Evolutionary conservation across 2,329 filamentous ascomycete genomes (phyloP), one percentile per base, ranked within the genome.

Genomic region (Epichloe brachyelytri): DNA sequence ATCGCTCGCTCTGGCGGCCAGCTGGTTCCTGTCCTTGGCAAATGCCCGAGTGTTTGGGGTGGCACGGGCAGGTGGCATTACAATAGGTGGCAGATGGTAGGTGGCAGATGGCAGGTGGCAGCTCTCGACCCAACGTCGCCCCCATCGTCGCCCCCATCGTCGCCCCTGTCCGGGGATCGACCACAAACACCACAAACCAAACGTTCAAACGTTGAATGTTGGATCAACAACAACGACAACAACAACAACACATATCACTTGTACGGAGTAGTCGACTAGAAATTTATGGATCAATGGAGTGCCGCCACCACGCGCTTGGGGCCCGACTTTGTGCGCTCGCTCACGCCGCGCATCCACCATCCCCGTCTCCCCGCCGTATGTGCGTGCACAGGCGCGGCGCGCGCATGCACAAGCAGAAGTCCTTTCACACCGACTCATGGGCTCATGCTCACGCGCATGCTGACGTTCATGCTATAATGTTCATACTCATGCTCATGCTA

Each of bases 241-340:
- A 10, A 30, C 26, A 30, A 10, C 8, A 4, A 30, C 26, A 30
- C 26, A 4, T 26, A 1, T 8, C 11, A 30, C 26, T 30, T 30
- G 26, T 11, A 10, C 26, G 10, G 26, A 30, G 8, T 30, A 30
- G 26, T 30, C 8, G 26, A 10, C 26, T 10, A 10, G 8, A 30
- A 30, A 30, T 30, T 10, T 19, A 48, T 40, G 33, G 11, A 38
- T 48, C 20, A 30, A 38, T 43, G 47, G 38, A 36, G 33, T 43
- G 43, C 22, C 38, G 49, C 43, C 44, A 46, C 44, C 44, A 46
- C 44, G 19, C 15, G 38, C 43, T 43, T 38, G 30, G 8, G 49
- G 38, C 43, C 49, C 26, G 43, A 46, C n/a, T n/a, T 50, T 36
- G 26, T 49, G 48, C 48, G 48, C 48, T 49, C 47, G 47, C 47